Conservation (phyloP, 2,329 filamentous ascomycete species). For the Xylariales sp. region DNA sequence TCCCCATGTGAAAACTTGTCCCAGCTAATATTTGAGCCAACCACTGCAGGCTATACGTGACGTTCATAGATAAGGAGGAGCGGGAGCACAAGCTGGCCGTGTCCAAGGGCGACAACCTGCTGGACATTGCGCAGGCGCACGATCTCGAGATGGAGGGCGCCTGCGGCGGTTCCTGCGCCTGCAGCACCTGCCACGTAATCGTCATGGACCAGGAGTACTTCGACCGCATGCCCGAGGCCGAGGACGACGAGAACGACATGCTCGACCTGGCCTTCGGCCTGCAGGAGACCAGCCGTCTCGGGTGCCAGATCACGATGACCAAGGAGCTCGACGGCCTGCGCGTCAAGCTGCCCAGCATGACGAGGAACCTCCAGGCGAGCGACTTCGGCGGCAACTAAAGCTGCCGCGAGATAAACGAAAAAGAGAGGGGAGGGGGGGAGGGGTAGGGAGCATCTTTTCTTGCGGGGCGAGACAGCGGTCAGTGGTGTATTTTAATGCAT, state of each 20-base stretch:
- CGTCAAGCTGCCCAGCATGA: conserved; percentile 87
- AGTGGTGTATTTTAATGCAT: too few relatives aligned
- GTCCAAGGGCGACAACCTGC: conserved; percentile 80
- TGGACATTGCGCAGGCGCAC: conserved; percentile 91
- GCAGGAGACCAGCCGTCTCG: conserved; percentile 78
- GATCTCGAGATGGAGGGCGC: conserved; percentile 98
- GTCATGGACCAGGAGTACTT: conserved; percentile 69
- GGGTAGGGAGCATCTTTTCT: too few relatives aligned
- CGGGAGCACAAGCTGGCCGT: conserved; percentile 76
- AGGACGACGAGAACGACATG: conserved; percentile 86
- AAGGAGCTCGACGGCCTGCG: conserved; percentile 83
- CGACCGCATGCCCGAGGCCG: conserved; percentile 73
- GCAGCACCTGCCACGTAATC: conserved; percentile 89
- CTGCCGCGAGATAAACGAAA: conserved; percentile 1
- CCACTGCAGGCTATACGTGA: conserved; percentile 78
- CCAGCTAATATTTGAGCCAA: too few relatives aligned
- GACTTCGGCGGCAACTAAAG: conserved; percentile 67
- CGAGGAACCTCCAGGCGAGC: conserved; percentile 89
- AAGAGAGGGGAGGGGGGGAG: not conserved
- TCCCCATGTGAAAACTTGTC: too few relatives aligned
- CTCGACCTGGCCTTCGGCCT: conserved; percentile 85
- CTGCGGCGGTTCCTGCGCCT: conserved; percentile 90
- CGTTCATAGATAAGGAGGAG: conserved; percentile 68
- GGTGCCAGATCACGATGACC: conserved; percentile 88
- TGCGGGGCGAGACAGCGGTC: too few relatives aligned